Conservation (phyloP, 768 basidiomycete species). For the Crepidotus variabilis region DNA sequence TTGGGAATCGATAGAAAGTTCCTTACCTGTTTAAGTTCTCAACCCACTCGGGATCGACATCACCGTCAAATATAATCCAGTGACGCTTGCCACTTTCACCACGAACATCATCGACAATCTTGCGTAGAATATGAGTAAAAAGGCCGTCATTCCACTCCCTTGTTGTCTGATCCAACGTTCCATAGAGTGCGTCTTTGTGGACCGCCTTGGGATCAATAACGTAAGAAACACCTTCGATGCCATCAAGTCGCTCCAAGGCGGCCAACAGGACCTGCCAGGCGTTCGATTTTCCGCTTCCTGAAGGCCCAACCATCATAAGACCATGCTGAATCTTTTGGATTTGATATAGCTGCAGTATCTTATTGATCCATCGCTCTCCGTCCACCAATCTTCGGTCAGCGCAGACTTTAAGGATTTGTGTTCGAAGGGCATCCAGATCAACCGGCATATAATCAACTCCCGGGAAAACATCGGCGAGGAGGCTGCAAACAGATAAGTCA, state of each 20-base stretch:
- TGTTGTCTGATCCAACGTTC: conserved; percentile 94
- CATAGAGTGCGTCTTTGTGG: conserved; percentile 97
- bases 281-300: conserved; percentile 94
- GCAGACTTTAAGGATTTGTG: conserved; percentile 85
- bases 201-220: conserved; percentile 99
- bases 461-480: conserved; percentile 96
- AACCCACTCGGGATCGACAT: conserved; percentile 99
- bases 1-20: conserved; percentile 1
- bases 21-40: conserved; percentile 96
- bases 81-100: conserved; percentile 95
- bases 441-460: conserved; percentile 90
- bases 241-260: conserved; percentile 88
- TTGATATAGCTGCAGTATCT: conserved; percentile 97
- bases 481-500: conserved; percentile 37
- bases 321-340: conserved; percentile 99
- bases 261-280: conserved; percentile 94
- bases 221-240: conserved; percentile 88
- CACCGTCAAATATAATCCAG: conserved; percentile 99
- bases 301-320: conserved; percentile 99
- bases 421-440: conserved; percentile 80
- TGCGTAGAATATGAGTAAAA: conserved; percentile 95
- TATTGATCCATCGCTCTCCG: conserved; percentile 88
- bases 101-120: conserved; percentile 97
- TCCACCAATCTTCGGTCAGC: conserved; percentile 78
- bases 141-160: conserved; percentile 99